phyloP scores from a whole-genome alignment of 1,139 yeast genomes.

The Hyphopichia pseudoburtonii region DNA sequence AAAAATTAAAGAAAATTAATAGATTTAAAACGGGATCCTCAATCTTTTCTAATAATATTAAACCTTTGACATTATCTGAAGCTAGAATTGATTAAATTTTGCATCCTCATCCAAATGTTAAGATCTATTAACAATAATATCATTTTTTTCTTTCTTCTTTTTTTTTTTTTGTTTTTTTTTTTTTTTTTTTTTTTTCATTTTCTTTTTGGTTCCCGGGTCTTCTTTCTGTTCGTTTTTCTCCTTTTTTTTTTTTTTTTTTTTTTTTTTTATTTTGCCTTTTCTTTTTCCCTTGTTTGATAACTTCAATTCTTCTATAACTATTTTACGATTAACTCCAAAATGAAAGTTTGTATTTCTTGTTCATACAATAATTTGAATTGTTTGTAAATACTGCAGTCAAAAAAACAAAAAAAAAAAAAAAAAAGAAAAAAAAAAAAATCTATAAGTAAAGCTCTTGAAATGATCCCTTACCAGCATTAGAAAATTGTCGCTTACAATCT shows the following conservation, averaged over 20 bases:
- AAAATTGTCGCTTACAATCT: conserved; percentile 38
- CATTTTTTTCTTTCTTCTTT: not conserved
- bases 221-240: too few relatives aligned
- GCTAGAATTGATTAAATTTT: conserved; percentile 43
- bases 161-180: not conserved
- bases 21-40: conserved; percentile 52
- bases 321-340: too few relatives aligned
- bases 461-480: conserved; percentile 22
- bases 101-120: not conserved
- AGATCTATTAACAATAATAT: too few relatives aligned
- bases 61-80: conserved; percentile 50
- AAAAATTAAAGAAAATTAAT: conserved; percentile 73
- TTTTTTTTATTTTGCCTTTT: too few relatives aligned
- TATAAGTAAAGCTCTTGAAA: conserved; percentile 41
- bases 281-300: too few relatives aligned
- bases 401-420: too few relatives aligned
- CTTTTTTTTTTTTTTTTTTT: too few relatives aligned
- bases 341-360: too few relatives aligned
- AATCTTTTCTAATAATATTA: conserved; percentile 49
- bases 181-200: not conserved
- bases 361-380: too few relatives aligned
- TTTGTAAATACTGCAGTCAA: too few relatives aligned
- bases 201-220: too few relatives aligned
- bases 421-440: not conserved
- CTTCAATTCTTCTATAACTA: too few relatives aligned